Percentiles rank a stretch among this genome's conserved stretches.
These are phyloP conservation scores for Boletus patriciae DNA, from an alignment of 768 basidiomycete species.

Conservation along the genomic window DNA sequence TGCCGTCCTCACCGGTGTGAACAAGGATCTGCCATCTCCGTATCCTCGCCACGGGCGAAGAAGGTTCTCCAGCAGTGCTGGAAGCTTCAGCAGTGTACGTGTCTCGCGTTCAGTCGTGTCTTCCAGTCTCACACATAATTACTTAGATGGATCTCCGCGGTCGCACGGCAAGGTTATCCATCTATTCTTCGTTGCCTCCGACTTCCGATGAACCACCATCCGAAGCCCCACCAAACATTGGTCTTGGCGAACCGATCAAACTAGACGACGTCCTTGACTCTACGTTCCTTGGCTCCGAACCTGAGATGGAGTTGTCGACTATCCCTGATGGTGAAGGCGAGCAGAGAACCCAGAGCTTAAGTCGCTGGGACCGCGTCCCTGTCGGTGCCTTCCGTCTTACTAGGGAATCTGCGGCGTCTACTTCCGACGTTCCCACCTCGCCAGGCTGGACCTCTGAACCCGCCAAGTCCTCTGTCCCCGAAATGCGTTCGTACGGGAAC, in stretches of 20 bases:
- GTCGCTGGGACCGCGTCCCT: conserved; percentile 73
- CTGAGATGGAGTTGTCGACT: conserved; percentile 33
- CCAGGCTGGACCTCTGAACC: conserved; percentile 33
- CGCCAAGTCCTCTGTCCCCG: conserved; percentile 14
- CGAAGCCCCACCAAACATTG: conserved; percentile 37
- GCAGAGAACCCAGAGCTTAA: conserved; percentile 47
- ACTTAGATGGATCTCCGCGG: conserved; percentile 33
- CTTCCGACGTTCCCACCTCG: conserved; percentile 30
- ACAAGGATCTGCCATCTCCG: conserved; percentile 35
- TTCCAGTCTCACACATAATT: conserved; percentile 6
- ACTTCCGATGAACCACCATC: conserved; percentile 39
- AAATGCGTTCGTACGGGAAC: conserved; percentile 33
- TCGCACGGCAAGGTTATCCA: conserved; percentile 36
- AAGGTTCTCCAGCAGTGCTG: conserved; percentile 31
- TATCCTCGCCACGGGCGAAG: conserved; percentile 30
- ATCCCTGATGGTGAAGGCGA: conserved; percentile 38
- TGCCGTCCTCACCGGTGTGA: conserved; percentile 30
- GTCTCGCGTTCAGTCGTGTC: conserved; percentile 4
- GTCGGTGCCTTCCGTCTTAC: conserved; percentile 72
- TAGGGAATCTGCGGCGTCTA: conserved; percentile 33
- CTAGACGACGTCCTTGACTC: conserved; percentile 78
- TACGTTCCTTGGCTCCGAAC: conserved; percentile 65
- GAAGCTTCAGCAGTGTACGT: conserved; percentile 41
- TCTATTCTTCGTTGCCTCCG: conserved; percentile 32
- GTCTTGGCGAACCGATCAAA: conserved; percentile 50